Evolutionary conservation across 1,284 basidiomycete species (phyloP).

Genomic region (Rhodotorula sp.): DNA sequence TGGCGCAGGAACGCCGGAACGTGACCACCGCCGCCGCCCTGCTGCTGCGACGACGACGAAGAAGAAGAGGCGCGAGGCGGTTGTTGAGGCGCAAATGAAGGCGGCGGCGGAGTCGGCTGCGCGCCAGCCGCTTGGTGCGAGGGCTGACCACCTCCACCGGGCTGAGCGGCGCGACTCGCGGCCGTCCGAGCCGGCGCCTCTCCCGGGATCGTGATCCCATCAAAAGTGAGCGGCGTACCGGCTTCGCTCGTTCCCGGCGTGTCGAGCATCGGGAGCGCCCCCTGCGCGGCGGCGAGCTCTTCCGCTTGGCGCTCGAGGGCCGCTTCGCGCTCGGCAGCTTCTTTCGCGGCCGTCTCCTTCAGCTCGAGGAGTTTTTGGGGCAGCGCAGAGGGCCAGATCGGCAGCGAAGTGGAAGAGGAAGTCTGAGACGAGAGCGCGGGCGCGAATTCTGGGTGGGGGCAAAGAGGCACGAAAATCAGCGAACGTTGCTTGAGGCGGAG

Average conservation of each 20-base stretch:
- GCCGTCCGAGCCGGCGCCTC: conserved; percentile 24
- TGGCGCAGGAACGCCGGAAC: conserved; percentile 18
- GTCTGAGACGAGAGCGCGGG: not conserved
- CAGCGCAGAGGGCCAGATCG: conserved; percentile 33
- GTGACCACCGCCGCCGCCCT: not conserved
- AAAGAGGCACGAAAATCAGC: not conserved
- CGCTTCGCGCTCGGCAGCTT: conserved; percentile 18
- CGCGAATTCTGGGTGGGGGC: conserved; percentile 20
- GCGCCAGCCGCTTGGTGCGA: not conserved
- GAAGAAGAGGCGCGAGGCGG: not conserved
- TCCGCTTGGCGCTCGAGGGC: conserved; percentile 25
- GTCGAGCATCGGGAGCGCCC: not conserved
- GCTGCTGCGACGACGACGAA: conserved; percentile 2
- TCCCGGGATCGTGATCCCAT: conserved; percentile 9
- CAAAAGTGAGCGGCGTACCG: conserved; percentile 22
- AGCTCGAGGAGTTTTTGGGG: not conserved
- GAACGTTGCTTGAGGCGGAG: not conserved
- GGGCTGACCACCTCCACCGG: not conserved
- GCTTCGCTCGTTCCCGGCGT: conserved; percentile 10
- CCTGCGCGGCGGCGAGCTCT: conserved; percentile 21
- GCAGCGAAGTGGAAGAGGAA: conserved; percentile 13
- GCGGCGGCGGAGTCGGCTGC: not conserved
- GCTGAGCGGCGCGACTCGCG: conserved; percentile 1
- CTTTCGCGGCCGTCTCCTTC: conserved; percentile 2
- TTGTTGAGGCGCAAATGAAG: conserved; percentile 1